These are phyloP conservation scores for Leucocoprinus leucothites DNA, from an alignment of 768 basidiomycete species.

Conservation along the genomic window DNA sequence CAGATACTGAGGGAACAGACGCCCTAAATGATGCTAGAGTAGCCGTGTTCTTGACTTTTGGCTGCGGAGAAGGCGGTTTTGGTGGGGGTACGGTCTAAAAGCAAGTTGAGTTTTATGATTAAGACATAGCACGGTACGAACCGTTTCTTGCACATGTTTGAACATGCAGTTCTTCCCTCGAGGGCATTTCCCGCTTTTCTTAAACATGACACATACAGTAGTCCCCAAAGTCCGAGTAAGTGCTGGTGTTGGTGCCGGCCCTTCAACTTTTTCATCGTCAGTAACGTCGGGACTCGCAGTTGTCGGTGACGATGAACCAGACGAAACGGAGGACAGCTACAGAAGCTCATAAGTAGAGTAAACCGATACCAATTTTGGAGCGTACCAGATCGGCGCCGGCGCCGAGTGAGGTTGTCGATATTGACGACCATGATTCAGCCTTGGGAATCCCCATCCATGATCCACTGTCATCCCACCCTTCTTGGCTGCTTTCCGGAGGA, in stretches of 20 bases:
- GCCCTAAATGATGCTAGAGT: too few relatives aligned
- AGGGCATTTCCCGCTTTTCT: background rate
- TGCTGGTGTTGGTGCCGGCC: background rate
- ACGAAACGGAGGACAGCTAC: constrained; percentile 1
- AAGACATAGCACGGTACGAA: background rate
- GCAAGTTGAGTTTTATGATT: background rate
- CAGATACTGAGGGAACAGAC: too few relatives aligned
- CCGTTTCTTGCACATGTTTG: constrained; percentile 1
- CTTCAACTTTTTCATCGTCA: background rate
- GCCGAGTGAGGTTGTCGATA: constrained; percentile 3
- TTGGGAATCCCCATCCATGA: background rate
- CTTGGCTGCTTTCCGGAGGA: background rate
- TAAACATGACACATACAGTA: constrained; percentile 4
- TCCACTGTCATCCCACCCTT: constrained; percentile 2
- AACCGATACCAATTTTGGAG: background rate
- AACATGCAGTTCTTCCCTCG: background rate
- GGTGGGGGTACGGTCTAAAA: background rate
- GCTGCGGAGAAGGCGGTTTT: background rate
- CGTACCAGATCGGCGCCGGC: constrained; percentile 3
- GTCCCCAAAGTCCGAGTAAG: background rate
- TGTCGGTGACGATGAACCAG: constrained; percentile 1
- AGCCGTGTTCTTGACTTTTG: too few relatives aligned
- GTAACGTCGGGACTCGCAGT: background rate
- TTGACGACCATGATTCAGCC: background rate
- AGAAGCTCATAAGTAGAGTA: background rate